phyloP scores from a whole-genome alignment of 2,329 filamentous ascomycete genomes.

The Chaetoscypha palmicola region DNA sequence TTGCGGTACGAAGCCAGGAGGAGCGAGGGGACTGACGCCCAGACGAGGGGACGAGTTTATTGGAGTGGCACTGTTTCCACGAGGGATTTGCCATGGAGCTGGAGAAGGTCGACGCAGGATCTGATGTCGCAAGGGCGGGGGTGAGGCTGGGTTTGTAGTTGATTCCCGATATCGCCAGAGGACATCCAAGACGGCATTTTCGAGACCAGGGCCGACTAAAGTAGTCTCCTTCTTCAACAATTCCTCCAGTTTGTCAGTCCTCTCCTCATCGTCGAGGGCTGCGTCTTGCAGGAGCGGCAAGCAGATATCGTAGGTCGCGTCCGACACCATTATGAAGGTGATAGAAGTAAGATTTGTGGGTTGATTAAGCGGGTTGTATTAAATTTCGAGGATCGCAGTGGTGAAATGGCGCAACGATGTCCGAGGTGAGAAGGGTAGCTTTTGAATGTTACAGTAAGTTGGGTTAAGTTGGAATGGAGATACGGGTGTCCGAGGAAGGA shows the following conservation, averaged over 20 bases:
- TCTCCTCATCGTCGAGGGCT: slow-evolving; percentile 84
- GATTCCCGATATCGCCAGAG: slow-evolving; percentile 77
- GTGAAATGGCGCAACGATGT: slow-evolving; percentile 10
- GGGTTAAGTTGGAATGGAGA: slow-evolving; percentile 8
- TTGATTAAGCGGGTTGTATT: slow-evolving; percentile 4
- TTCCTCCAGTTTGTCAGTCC: slow-evolving; percentile 84
- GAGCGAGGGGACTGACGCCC: slow-evolving; percentile 74
- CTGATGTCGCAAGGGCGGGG: slow-evolving; percentile 79
- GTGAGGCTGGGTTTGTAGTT: slow-evolving; percentile 60
- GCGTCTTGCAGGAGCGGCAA: slow-evolving; percentile 80
- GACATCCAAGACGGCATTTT: slow-evolving; percentile 85
- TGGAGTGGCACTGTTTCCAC: slow-evolving; percentile 66
- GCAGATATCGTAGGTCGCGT: slow-evolving; percentile 87
- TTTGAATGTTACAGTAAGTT: too few species aligned
- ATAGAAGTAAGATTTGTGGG: too few species aligned
- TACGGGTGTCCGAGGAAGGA: slow-evolving; percentile 22
- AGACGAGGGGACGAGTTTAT: slow-evolving; percentile 75
- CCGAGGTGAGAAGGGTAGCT: background rate
- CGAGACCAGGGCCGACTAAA: slow-evolving; percentile 68
- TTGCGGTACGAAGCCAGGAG: slow-evolving; percentile 74
- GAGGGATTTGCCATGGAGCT: slow-evolving; percentile 78
- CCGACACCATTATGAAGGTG: slow-evolving; percentile 80
- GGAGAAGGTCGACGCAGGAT: slow-evolving; percentile 87
- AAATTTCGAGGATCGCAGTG: slow-evolving; percentile 1
- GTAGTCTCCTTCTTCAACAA: slow-evolving; percentile 72